Evolutionary conservation across 305 asterid species (phyloP).

Genomic region (Fraxinus ornus): DNA sequence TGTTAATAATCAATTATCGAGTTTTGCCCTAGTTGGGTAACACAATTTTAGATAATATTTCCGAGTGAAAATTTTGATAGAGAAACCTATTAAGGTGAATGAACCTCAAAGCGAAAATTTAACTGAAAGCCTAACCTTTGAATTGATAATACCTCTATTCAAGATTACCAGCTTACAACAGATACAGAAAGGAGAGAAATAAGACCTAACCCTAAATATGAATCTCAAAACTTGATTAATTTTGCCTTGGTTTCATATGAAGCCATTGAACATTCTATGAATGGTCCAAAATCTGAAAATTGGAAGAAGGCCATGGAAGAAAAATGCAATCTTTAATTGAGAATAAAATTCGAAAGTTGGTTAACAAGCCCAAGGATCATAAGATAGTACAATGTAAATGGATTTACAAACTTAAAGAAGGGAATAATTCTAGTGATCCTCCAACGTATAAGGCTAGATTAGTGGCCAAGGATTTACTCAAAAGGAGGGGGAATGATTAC

Average conservation of each 20-base stretch:
- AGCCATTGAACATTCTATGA: neutral
- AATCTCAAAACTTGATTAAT: neutral
- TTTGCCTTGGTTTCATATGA: neutral
- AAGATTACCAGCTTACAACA: neutral
- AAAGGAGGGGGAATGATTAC: neutral
- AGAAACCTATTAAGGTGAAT: neutral
- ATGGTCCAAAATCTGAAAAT: neutral
- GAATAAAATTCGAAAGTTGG: neutral
- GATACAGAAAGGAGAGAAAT: neutral
- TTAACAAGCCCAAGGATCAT: neutral
- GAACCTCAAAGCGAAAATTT: neutral
- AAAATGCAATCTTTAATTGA: neutral
- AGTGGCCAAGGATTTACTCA: neutral
- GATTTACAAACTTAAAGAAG: neutral
- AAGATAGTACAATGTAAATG: neutral
- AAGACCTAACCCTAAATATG: neutral
- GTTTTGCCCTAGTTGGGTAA: neutral
- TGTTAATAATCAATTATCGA: neutral
- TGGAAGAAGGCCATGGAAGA: neutral
- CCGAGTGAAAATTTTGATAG: neutral
- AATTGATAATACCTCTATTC: neutral
- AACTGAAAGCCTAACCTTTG: neutral
- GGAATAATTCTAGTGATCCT: neutral
- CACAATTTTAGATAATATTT: neutral
- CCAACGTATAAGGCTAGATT: neutral